phyloP scores from a whole-genome alignment of 139 green algal genomes.

The Parachlorella kessleri region DNA sequence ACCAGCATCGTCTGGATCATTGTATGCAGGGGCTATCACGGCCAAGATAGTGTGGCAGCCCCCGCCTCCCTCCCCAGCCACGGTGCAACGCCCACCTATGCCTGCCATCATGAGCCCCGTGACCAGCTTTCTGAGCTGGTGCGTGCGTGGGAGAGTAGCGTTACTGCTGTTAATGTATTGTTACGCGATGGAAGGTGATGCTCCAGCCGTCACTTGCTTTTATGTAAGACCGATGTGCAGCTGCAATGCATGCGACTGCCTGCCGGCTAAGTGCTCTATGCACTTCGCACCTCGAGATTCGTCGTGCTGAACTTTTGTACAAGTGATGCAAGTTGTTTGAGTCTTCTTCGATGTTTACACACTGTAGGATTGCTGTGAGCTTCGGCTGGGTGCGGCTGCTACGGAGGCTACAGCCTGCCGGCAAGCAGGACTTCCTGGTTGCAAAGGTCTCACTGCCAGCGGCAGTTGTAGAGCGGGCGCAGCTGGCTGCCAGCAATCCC shows the following conservation, averaged over 20 bases:
- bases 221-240: background rate
- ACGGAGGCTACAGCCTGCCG: slow-evolving; percentile 31
- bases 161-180: background rate
- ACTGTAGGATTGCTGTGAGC: slow-evolving; percentile 19
- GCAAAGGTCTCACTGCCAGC: slow-evolving; percentile 26
- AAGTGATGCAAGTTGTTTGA: background rate
- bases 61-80: background rate
- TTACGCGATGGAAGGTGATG: background rate
- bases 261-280: background rate
- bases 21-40: background rate
- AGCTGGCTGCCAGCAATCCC: background rate
- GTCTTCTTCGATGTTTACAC: too few relatives aligned
- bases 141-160: background rate
- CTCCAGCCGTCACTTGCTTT: background rate
- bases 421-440: slow-evolving; percentile 23
- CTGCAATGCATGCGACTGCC: background rate
- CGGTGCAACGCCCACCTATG: slow-evolving; percentile 1
- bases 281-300: background rate
- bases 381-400: slow-evolving; percentile 31
- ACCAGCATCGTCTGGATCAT: too few relatives aligned
- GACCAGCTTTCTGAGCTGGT: slow-evolving; percentile 24
- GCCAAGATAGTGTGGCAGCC: background rate
- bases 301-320: background rate
- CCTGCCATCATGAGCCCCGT: background rate
- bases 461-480: background rate